Percentiles rank a stretch among this genome's conserved stretches.
These are phyloP conservation scores for Boletus tomentosulus DNA, from an alignment of 768 basidiomycete species.

Conservation along the genomic window DNA sequence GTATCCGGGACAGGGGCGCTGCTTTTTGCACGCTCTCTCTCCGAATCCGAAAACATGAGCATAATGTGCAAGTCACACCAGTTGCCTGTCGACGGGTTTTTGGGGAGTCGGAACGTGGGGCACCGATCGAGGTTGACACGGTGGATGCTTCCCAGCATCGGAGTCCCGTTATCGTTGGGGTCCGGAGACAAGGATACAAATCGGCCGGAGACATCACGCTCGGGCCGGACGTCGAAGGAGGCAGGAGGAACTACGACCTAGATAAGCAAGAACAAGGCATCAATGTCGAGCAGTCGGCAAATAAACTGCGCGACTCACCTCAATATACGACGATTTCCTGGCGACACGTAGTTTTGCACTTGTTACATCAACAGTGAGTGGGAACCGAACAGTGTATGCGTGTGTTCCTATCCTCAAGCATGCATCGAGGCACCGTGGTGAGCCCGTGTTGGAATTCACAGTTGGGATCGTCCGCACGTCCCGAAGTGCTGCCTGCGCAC, in stretches of 20 bases:
- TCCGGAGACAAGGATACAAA: constrained; percentile 25
- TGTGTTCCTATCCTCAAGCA: constrained; percentile 14
- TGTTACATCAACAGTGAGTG: constrained; percentile 40
- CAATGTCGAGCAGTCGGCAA: not conserved
- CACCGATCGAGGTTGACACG: constrained; percentile 34
- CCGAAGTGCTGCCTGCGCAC: constrained; percentile 10
- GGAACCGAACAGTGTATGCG: constrained; percentile 32
- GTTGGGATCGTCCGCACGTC: constrained; percentile 5
- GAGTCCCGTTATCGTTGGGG: not conserved
- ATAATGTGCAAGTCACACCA: constrained; percentile 31
- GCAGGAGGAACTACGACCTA: constrained; percentile 20
- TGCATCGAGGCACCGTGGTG: not conserved
- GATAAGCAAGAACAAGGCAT: not conserved
- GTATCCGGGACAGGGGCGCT: constrained; percentile 7
- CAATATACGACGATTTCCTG: constrained; percentile 48
- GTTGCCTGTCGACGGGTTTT: constrained; percentile 1
- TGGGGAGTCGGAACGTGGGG: constrained; percentile 27
- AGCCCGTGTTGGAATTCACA: not conserved
- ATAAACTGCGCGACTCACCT: constrained; percentile 15
- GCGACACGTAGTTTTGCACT: constrained; percentile 42
- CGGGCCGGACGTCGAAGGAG: constrained; percentile 18
- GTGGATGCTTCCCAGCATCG: constrained; percentile 37
- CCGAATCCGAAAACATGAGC: constrained; percentile 24
- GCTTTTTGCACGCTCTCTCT: constrained; percentile 3
- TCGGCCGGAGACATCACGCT: constrained; percentile 14